Evolutionary conservation across 2,329 filamentous ascomycete genomes (phyloP), one percentile per base, ranked within the genome.

Genomic region (Macrophomina phaseolina): DNA sequence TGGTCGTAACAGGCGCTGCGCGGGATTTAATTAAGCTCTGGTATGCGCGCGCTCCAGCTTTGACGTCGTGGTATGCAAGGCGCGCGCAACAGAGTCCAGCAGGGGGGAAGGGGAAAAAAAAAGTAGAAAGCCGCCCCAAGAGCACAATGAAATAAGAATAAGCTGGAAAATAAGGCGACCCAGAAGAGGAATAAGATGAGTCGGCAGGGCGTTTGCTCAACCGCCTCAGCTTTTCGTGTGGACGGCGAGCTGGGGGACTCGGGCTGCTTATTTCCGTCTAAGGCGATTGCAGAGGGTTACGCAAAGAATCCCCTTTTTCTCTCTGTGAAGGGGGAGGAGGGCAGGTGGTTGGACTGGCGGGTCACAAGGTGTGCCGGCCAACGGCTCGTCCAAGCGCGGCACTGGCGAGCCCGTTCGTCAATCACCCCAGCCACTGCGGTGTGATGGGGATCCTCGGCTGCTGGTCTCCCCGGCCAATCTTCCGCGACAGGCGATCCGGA

Each of bases 321-420:
- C 52, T 32, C 14, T 34, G 40, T 18, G 28, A 61, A 61, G 56
- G 56, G 56, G 36, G 56, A n/a, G 40, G 16, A 55, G 30, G n/a
- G 56, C 48, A 45, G 56, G 42, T 61, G 56, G 56, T 61, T 61
- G 56, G 56, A 61, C 16, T 60, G 58, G 58, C 45, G 32, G 32
- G 58, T 62, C 58, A 62, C 58, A 62, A 62, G 58, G 38, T 62
- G 45, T 49, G 23, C 18, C 30, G 45, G n/a, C 58, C 58, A 49
- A 62, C 58, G 45, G 32, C 9, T 36, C 32, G 55, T 36, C 42
- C 12, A 38, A 42, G 40, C 40, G 56, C 56, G 16, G 14, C 28
- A 32, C 55, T 48, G 58, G 46, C 30, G 38, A 16, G 40, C 42
- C 45, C 42, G n/a, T 38, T 49, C 58, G 52, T 55, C 52, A 38